phyloP scores from a whole-genome alignment of 2,329 filamentous ascomycete species.

The Ophiostoma angusticollis region DNA sequence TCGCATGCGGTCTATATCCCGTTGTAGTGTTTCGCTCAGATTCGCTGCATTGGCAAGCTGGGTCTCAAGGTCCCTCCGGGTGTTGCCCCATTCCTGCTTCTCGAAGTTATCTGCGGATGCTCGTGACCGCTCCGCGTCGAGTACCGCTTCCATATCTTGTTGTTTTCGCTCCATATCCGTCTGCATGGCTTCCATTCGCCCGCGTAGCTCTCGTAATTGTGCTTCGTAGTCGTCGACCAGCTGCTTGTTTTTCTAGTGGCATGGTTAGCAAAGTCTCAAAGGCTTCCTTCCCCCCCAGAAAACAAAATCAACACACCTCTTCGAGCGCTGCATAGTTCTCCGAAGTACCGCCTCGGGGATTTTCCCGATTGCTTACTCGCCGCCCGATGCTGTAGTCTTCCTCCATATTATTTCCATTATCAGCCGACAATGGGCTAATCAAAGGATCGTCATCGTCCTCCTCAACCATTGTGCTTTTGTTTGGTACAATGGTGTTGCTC shows the following conservation, averaged over 20 bases:
- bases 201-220: slow-evolving; percentile 62
- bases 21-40: slow-evolving; percentile 66
- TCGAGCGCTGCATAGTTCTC: slow-evolving; percentile 24
- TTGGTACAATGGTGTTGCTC: slow-evolving; percentile 91
- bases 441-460: slow-evolving; percentile 66
- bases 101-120: slow-evolving; percentile 43
- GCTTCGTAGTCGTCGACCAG: slow-evolving; percentile 66
- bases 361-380: slow-evolving; percentile 20
- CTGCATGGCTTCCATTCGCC: slow-evolving; percentile 62
- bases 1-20: slow-evolving; percentile 63
- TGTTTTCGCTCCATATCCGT: slow-evolving; percentile 58
- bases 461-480: slow-evolving; percentile 95
- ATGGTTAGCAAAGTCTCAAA: not conserved
- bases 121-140: slow-evolving; percentile 45
- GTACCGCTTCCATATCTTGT: slow-evolving; percentile 48
- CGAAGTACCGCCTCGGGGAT: slow-evolving; percentile 25
- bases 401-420: not conserved
- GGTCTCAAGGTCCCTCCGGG: slow-evolving; percentile 55
- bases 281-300: too few relatives aligned
- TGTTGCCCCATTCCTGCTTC: slow-evolving; percentile 57
- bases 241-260: slow-evolving; percentile 20
- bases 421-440: slow-evolving; percentile 15
- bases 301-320: slow-evolving; percentile 24
- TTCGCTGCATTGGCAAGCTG: slow-evolving; percentile 62
- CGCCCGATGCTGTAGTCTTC: slow-evolving; percentile 30